Percentiles rank a stretch among this genome's conserved stretches.
These are phyloP conservation scores for Aegilops sharonensis DNA, from an alignment of 176 grass and related monocot species.

Conservation along the genomic window DNA sequence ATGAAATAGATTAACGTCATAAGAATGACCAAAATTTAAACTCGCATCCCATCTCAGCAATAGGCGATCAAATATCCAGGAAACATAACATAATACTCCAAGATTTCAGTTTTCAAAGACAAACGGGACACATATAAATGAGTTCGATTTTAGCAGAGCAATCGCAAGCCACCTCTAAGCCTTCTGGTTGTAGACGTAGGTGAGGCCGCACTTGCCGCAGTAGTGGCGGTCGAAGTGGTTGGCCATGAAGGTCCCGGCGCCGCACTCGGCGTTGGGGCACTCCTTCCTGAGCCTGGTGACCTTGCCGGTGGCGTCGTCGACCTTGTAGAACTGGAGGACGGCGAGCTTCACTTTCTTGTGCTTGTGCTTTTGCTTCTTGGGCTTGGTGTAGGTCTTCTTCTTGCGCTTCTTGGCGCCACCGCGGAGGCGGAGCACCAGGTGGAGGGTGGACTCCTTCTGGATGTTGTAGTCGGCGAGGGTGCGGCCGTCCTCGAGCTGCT, in stretches of 20 bases:
- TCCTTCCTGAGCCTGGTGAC: slow-evolving; percentile 77
- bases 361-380: slow-evolving; percentile 74
- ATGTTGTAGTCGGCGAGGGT: slow-evolving; percentile 84
- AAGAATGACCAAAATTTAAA: too few relatives aligned
- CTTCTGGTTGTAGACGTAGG: slow-evolving; percentile 74
- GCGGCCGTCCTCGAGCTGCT: slow-evolving; percentile 73
- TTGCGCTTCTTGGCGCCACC: slow-evolving; percentile 66
- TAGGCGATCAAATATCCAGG: too few relatives aligned
- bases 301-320: slow-evolving; percentile 64
- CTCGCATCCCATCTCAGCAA: too few relatives aligned
- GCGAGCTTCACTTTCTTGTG: slow-evolving; percentile 79
- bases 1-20: too few relatives aligned
- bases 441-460: slow-evolving; percentile 72
- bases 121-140: too few relatives aligned
- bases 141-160: neutral
- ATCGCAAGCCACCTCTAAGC: slow-evolving; percentile 9
- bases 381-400: slow-evolving; percentile 86
- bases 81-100: too few relatives aligned
- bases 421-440: slow-evolving; percentile 62
- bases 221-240: slow-evolving; percentile 84
- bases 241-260: slow-evolving; percentile 73
- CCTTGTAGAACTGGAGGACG: slow-evolving; percentile 79
- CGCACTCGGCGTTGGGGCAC: slow-evolving; percentile 76
- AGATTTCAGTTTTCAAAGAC: too few relatives aligned
- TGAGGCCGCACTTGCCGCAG: slow-evolving; percentile 79